Base-by-base conservation (phyloP, 257 asterid species). In the Solanum clarkiae region DNA sequence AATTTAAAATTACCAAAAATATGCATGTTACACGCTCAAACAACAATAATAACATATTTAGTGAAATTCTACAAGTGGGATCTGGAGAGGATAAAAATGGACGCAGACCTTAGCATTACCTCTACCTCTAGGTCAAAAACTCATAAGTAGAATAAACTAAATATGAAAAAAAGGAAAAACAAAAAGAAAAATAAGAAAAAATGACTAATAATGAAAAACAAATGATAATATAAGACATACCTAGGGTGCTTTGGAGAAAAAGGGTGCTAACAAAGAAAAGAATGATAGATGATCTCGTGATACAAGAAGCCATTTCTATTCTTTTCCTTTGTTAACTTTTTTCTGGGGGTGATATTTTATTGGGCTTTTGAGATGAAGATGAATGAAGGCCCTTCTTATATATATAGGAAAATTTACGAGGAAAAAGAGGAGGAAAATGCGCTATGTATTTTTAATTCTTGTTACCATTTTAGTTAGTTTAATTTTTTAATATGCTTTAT, bases 201-300 rank as follows among this genome's bases (percentile, higher is more conserved):
- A 32, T 0, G 0, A 32, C 36, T 32, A 32, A 32, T 32, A 32
- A 32, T 4, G 0, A 32, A 32, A 32, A 32, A 32, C 3, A 3
- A 32, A 32, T 32, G 36, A 32, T 32, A 32, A 32, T 32, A 32
- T 32, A 32, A 32, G 4, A 32, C 36, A 4, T 32, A 32, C 95
- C 95, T 84, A 87, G 84, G 18, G 92, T 55, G 87, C 85, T 90
- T 42, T 88, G 88, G 88, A 91, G 81, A 75, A 87, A 84, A 65
- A 89, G 65, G 82, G 88, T 85, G 84, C 82, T 90, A 1, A 89
- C 84, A 71, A 90, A 40, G 91, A 91, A 86, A 74, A 74, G 13
- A 74, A 72, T 12, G 11, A 44, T 5, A 47, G 12, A 72, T 8
- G 54, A 72, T 72, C 54, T 72, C 56, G 44, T 62, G 29, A 22